Base-by-base conservation (phyloP, 345 rosid genomes). In the Boechera stricta region DNA sequence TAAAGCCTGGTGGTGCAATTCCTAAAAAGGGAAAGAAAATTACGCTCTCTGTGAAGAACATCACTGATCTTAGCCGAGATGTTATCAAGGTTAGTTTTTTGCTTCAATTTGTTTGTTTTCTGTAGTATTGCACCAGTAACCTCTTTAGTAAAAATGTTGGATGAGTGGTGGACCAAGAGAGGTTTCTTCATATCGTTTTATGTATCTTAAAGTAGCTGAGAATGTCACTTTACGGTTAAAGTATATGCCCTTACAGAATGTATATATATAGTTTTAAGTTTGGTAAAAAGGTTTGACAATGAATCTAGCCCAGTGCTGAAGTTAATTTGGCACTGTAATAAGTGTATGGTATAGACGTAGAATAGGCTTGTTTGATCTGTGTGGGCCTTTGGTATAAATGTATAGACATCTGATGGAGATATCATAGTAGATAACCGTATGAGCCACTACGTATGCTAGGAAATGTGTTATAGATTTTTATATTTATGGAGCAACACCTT, bases 1-100 rank as follows among this genome's bases (percentile, higher is more conserved):
- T 94, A 83, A 94, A 94, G 77, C 92, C 93, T 75, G 97, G 98
- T 68, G 98, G 98, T 6, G 75, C 80, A 42, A 84, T 94, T 83
- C 94, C 98, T 73, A 84, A 84, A 57, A 94, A 88, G 81, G 98
- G 97, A 58, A 94, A 90, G 79, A 89, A 55, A 81, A 86, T 92
- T 28, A 85, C 87, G 35, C 83, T 94, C 16, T 67, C 9, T 71
- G 98, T 89, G 73, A 85, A 75, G 81, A 83, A 84, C 76, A 53
- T 80, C 16, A 41, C 85, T 35, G 98, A 95, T 81, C 85, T 95
- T 51, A 91, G 95, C 83, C 90, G 99, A 67, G 98, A 92, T 74
- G 89, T 90, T 16, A 89, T 92, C 71, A 94, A 94, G 96, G 98
- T 94, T 69, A 75, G 79, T 28, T 72, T 64, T 65, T 48, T 10